Evolutionary conservation across 2,329 filamentous ascomycete species (phyloP).

Genomic region (Fusarium nisikadoi): DNA sequence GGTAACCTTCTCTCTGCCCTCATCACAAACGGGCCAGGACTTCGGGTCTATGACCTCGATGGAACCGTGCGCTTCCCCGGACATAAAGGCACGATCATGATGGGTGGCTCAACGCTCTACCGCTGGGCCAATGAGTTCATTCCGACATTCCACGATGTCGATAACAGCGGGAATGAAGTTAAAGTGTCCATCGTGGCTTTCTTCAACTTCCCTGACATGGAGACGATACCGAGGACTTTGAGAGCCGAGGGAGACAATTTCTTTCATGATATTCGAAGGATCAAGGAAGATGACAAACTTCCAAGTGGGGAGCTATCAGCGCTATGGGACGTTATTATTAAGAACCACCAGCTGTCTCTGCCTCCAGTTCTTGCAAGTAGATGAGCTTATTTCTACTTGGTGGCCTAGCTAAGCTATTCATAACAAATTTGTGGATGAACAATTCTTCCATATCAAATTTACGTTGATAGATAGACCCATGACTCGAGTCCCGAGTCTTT

Average conservation of each 20-base stretch:
- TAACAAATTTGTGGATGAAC: too few relatives aligned
- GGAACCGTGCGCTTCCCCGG: not conserved
- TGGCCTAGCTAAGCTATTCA: too few relatives aligned
- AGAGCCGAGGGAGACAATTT: not conserved
- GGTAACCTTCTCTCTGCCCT: not conserved
- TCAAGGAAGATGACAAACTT: slow-evolving; percentile 7
- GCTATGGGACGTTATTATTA: not conserved
- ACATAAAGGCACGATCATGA: not conserved
- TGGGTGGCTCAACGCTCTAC: slow-evolving; percentile 20
- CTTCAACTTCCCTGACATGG: slow-evolving; percentile 24
- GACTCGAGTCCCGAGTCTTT: not conserved
- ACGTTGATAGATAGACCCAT: too few relatives aligned
- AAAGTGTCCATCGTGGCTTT: slow-evolving; percentile 24
- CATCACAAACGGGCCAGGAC: slow-evolving; percentile 2
- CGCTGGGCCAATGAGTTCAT: slow-evolving; percentile 14
- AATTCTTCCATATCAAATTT: rapidly evolving
- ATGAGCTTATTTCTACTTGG: not conserved
- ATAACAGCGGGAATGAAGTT: slow-evolving; percentile 1
- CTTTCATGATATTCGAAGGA: not conserved
- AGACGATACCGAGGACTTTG: not conserved
- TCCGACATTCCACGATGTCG: not conserved
- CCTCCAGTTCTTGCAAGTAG: not conserved
- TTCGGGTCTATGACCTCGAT: not conserved
- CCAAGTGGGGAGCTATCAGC: not conserved
- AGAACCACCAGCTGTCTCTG: not conserved